phyloP scores from a whole-genome alignment of 352 stramenopile species.

The Pythium utonaiense region DNA sequence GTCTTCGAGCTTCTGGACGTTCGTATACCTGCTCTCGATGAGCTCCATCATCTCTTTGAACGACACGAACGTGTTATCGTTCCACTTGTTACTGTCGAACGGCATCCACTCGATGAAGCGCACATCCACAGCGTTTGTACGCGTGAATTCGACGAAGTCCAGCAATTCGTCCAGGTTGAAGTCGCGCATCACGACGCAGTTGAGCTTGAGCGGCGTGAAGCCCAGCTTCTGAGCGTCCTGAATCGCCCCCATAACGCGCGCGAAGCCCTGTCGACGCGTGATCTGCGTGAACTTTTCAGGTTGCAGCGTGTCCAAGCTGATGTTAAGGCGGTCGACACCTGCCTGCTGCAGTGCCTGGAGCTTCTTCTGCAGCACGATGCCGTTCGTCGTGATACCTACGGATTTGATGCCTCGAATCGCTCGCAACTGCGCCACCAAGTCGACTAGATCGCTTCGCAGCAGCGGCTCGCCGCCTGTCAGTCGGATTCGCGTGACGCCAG shows the following conservation, averaged over 20 bases:
- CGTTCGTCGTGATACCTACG: slow-evolving; percentile 97
- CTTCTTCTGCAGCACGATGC: slow-evolving; percentile 87
- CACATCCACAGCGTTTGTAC: slow-evolving; percentile 86
- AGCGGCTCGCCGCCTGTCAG: slow-evolving; percentile 94
- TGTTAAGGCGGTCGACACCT: slow-evolving; percentile 90
- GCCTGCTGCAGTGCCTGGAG: slow-evolving; percentile 74
- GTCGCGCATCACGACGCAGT: slow-evolving; percentile 96
- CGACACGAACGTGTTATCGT: slow-evolving; percentile 89
- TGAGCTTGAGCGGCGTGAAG: slow-evolving; percentile 92
- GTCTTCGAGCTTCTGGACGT: slow-evolving; percentile 54
- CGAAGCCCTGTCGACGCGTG: slow-evolving; percentile 89
- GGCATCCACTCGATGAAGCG: slow-evolving; percentile 99
- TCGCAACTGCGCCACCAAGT: slow-evolving; percentile 45
- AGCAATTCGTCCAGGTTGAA: slow-evolving; percentile 94
- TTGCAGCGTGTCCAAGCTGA: slow-evolving; percentile 95
- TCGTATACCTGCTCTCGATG: slow-evolving; percentile 42
- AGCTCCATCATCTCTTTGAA: slow-evolving; percentile 90
- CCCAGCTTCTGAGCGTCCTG: slow-evolving; percentile 51
- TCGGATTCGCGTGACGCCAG: slow-evolving; percentile 91
- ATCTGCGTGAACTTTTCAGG: slow-evolving; percentile 91
- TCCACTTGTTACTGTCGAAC: slow-evolving; percentile 97
- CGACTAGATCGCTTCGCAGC: slow-evolving; percentile 51
- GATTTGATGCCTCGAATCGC: slow-evolving; percentile 68
- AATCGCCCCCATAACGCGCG: slow-evolving; percentile 85
- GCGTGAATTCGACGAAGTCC: slow-evolving; percentile 94